Percentiles rank a stretch among this genome's conserved stretches.
Evolutionary conservation across 179 eudicot genomes (phyloP).

Genomic region (Carnegiea gigantea): DNA sequence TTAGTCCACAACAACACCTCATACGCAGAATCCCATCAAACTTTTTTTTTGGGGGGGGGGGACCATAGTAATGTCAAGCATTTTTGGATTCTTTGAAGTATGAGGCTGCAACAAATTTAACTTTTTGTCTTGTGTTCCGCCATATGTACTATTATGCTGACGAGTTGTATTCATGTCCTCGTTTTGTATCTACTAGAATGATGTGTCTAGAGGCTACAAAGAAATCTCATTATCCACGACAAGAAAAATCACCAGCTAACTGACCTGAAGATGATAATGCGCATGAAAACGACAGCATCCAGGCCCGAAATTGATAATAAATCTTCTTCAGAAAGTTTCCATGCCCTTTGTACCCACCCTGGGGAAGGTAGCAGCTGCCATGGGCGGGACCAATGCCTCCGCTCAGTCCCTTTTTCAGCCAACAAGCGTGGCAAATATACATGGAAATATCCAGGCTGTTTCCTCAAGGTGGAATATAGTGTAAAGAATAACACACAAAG

Average conservation of each 20-base stretch:
- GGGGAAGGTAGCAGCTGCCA: conserved; percentile 64
- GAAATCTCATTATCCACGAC: too few relatives aligned
- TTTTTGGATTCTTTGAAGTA: too few relatives aligned
- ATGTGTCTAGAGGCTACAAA: too few relatives aligned
- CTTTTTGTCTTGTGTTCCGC: too few relatives aligned
- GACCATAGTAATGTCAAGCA: too few relatives aligned
- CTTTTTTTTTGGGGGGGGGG: too few relatives aligned
- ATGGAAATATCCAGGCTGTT: conserved; percentile 52
- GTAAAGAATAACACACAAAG: conserved; percentile 56
- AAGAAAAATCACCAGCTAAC: background rate
- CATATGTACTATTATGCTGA: too few relatives aligned
- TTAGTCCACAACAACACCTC: too few relatives aligned
- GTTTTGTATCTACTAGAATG: too few relatives aligned
- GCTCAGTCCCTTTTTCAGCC: conserved; percentile 34
- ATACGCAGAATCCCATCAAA: too few relatives aligned
- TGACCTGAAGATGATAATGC: conserved; percentile 64
- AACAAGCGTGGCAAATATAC: conserved; percentile 59
- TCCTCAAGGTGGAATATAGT: conserved; percentile 70
- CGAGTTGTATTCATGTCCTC: too few relatives aligned
- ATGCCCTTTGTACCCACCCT: conserved; percentile 65
- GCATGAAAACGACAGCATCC: conserved; percentile 77
- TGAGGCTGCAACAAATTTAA: too few relatives aligned
- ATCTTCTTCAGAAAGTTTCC: conserved; percentile 73
- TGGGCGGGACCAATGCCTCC: conserved; percentile 23
- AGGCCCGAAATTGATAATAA: conserved; percentile 63